Percentiles rank a stretch among this genome's conserved stretches.
Evolutionary conservation across 202 grass and related monocot genomes (phyloP).

Genomic region (Schoenoplectus triqueter): DNA sequence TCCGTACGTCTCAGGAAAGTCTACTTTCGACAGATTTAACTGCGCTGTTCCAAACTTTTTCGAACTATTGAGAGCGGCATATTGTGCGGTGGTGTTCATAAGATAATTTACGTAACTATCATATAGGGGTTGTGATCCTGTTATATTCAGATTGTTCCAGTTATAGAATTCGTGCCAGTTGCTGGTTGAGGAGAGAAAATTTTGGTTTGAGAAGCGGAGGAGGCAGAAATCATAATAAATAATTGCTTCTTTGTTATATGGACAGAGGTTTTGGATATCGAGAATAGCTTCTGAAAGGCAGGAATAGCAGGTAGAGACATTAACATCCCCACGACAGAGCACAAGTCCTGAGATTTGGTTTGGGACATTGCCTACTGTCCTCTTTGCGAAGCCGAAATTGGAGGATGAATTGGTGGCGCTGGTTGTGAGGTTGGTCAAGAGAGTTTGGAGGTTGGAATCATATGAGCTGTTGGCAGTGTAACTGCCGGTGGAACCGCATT

Average conservation of each 20-base stretch:
- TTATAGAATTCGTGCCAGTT: neutral
- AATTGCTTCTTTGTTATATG: conserved; percentile 34
- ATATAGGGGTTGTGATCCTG: conserved; percentile 17
- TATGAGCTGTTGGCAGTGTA: conserved; percentile 46
- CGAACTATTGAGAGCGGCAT: conserved; percentile 36
- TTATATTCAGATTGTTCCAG: neutral
- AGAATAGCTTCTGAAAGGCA: conserved; percentile 40
- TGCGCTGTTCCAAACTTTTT: conserved; percentile 41
- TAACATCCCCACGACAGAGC: conserved; percentile 61
- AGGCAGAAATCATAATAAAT: conserved; percentile 56
- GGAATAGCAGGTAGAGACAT: conserved; percentile 40
- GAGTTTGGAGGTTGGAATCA: conserved; percentile 34
- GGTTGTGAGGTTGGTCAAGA: conserved; percentile 11
- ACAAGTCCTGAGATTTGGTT: conserved; percentile 51
- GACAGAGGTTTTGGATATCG: conserved; percentile 56
- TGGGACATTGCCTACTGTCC: conserved; percentile 2
- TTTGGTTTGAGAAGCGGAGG: conserved; percentile 51
- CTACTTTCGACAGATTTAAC: conserved; percentile 21
- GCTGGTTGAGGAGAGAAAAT: conserved; percentile 39
- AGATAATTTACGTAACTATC: conserved; percentile 33
- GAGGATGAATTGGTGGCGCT: conserved; percentile 42
- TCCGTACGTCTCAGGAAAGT: conserved; percentile 37
- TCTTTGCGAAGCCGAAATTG: conserved; percentile 28
- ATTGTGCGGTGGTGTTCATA: conserved; percentile 33
- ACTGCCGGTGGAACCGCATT: conserved; percentile 37